phyloP scores from a whole-genome alignment of 345 rosid species.

The Eucalyptus cladocalyx region DNA sequence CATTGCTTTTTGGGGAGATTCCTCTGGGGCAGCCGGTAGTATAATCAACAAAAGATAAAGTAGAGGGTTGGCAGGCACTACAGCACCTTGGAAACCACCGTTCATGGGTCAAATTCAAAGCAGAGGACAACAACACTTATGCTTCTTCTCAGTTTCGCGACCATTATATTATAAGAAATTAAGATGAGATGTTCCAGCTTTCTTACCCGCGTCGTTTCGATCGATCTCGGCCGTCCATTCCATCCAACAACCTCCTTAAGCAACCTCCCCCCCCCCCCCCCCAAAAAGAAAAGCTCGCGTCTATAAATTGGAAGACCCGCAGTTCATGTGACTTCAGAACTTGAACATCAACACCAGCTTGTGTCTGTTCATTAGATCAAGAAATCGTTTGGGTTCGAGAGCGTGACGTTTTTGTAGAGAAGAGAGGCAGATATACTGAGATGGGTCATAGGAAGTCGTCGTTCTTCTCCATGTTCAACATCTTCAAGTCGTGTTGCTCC shows the following conservation, averaged over 20 bases:
- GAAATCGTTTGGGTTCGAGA: background rate
- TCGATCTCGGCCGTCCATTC: conserved; percentile 14
- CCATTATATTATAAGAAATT: background rate
- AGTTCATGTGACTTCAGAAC: background rate
- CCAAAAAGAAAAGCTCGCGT: background rate
- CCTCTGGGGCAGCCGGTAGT: background rate
- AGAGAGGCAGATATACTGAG: background rate
- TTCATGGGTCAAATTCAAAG: conserved; percentile 3
- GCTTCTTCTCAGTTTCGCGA: conserved; percentile 3
- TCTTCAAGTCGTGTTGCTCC: conserved; percentile 55
- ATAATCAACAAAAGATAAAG: background rate
- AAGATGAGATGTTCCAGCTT: background rate
- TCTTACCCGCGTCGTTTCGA: background rate
- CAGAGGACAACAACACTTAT: conserved; percentile 16
- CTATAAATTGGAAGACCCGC: background rate
- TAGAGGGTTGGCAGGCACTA: background rate
- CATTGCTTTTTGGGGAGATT: background rate
- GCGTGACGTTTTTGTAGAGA: background rate
- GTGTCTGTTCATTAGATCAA: background rate
- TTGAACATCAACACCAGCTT: background rate
- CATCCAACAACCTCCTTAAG: background rate
- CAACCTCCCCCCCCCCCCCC: background rate
- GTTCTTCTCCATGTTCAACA: conserved; percentile 19
- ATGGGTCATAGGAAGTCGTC: conserved; percentile 12
- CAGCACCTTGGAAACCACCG: background rate